Evolutionary conservation across 441 rosid species (phyloP), one percentile per base, ranked within the genome.

Genomic region (Hura crepitans): DNA sequence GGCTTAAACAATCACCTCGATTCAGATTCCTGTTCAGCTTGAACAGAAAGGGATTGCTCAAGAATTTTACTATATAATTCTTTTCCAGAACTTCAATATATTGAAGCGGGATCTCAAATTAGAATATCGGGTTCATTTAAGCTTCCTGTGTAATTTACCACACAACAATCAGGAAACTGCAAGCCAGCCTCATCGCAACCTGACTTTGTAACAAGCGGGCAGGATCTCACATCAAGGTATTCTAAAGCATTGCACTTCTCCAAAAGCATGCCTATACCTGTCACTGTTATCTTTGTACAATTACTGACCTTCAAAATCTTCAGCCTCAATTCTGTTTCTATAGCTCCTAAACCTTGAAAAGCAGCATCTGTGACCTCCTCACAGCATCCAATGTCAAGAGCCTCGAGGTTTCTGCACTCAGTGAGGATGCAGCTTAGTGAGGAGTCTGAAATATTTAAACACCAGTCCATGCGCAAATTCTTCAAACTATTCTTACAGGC

Each of bases 401-500:
- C 91, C 84, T 90, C 99, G 20, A 94, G 81, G 68, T 80, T 85
- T 81, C 74, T 75, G 82, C 99, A 94, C 70, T 84, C 84, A 27
- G 72, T 53, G 65, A 94, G 81, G 72, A 92, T 78, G 72, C 81
- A 83, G 62, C 81, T 83, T 70, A 94, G 61, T 45, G 97, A 85
- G 51, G 84, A 79, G 80, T 94, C 91, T 0, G 97, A 84, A 73
- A 92, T 63, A 73, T 83, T 90, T 72, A 81, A 78, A 80, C 99
- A 94, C 97, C 99, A 92, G 75, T 92, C 96, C 99, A 94, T 90
- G 61, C 93, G 85, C 84, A 94, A 71, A 62, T 80, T 87, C 85
- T 81, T 94, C 78, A 91, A 83, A 79, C 88, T 84, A 66, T 55
- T 82, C 74, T 79, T 81, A 74, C 97, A 87, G 25, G 92, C 83